Evolutionary conservation across 75 land plant species (phyloP).

Genomic region (Picea glauca): DNA sequence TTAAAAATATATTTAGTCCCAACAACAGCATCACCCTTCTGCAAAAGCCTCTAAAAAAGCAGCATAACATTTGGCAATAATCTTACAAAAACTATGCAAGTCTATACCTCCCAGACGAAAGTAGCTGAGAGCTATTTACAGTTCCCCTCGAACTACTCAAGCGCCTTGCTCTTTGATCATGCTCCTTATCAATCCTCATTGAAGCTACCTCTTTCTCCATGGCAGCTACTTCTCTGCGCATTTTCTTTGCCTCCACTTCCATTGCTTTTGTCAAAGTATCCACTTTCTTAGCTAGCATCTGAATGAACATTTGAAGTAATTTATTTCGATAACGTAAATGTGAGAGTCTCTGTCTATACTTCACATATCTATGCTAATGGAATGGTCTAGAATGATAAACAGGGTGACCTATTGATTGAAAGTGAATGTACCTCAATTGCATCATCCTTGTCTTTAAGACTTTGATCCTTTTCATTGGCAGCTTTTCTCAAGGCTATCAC

Average conservation of each 20-base stretch:
- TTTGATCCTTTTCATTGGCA: constrained; percentile 91
- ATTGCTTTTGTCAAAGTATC: constrained; percentile 91
- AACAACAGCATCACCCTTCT: neutral
- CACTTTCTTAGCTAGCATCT: constrained; percentile 94
- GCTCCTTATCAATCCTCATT: constrained; percentile 91
- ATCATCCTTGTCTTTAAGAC: constrained; percentile 98
- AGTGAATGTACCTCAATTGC: constrained; percentile 75
- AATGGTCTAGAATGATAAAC: neutral
- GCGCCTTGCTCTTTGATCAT: constrained; percentile 80
- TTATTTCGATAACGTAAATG: constrained; percentile 3
- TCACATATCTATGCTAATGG: neutral
- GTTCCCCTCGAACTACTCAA: constrained; percentile 61
- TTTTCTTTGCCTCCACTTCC: constrained; percentile 98
- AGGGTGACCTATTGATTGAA: neutral
- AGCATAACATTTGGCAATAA: neutral
- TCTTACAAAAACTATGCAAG: neutral
- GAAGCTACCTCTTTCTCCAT: constrained; percentile 98
- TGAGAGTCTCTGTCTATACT: neutral
- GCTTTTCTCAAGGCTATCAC: constrained; percentile 80
- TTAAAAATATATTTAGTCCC: neutral
- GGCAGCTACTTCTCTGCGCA: constrained; percentile 94
- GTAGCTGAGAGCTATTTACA: constrained; percentile 42
- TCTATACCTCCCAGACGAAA: constrained; percentile 54
- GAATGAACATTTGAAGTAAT: constrained; percentile 1
- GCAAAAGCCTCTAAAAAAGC: neutral